These are phyloP conservation scores for Pseudodiploospora longispora DNA, from an alignment of 2,329 filamentous ascomycete species.

Conservation along the genomic window DNA sequence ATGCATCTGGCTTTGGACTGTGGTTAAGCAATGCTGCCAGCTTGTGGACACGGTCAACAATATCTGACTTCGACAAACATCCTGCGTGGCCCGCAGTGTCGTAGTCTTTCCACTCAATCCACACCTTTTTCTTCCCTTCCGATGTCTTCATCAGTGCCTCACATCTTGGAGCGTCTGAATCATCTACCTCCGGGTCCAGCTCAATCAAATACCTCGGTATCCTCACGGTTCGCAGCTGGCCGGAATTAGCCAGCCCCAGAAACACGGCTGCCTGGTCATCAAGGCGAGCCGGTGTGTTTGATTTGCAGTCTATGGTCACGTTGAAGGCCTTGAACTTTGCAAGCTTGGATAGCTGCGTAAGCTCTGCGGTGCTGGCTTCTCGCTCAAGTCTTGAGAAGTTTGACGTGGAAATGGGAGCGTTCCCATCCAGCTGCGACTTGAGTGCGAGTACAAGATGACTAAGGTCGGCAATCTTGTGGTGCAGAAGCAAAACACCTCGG, in stretches of 20 bases:
- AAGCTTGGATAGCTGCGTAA: slow-evolving; percentile 33
- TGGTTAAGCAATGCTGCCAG: slow-evolving; percentile 40
- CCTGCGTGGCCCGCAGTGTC: slow-evolving; percentile 26
- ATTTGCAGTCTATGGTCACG: slow-evolving; percentile 33
- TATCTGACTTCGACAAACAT: slow-evolving; percentile 32
- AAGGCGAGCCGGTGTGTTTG: slow-evolving; percentile 17
- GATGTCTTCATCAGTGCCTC: slow-evolving; percentile 30
- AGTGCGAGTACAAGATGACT: slow-evolving; percentile 38
- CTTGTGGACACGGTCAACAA: slow-evolving; percentile 36
- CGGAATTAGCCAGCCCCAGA: slow-evolving; percentile 30
- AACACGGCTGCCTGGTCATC: slow-evolving; percentile 30
- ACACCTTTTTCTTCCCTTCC: slow-evolving; percentile 31
- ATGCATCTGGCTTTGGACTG: slow-evolving; percentile 38
- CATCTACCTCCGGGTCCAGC: slow-evolving; percentile 23
- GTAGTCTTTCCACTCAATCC: slow-evolving; percentile 46
- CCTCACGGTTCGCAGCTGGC: slow-evolving; percentile 23
- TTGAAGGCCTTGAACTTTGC: slow-evolving; percentile 46
- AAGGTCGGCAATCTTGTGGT: slow-evolving; percentile 38
- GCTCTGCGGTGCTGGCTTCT: slow-evolving; percentile 30
- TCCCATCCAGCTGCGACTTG: slow-evolving; percentile 32
- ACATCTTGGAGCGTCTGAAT: slow-evolving; percentile 27
- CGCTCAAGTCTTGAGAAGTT: slow-evolving; percentile 26
- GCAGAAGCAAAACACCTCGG: slow-evolving; percentile 36
- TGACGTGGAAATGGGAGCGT: slow-evolving; percentile 13
- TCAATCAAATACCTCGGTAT: slow-evolving; percentile 27